Evolutionary conservation across 495 filamentous ascomycete genomes (phyloP).

Genomic region (Trichoderma virens): DNA sequence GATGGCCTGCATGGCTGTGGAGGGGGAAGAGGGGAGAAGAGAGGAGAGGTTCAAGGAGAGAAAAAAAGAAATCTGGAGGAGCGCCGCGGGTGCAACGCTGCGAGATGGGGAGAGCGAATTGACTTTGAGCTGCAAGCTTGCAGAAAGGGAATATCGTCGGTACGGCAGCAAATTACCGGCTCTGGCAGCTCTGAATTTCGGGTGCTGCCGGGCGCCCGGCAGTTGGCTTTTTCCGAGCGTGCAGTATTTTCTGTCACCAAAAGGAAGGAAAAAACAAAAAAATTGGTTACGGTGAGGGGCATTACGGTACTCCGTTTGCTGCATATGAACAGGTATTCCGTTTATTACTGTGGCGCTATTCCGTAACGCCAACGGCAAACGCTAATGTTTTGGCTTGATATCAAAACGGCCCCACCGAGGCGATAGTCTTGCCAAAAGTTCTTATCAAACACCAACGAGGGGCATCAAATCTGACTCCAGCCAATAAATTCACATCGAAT

Average conservation of each 20-base stretch:
- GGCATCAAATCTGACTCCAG: not conserved
- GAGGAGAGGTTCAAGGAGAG: constrained; percentile 1
- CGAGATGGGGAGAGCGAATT: not conserved
- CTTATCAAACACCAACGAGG: constrained; percentile 9
- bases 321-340: too few species aligned
- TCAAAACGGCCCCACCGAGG: not conserved
- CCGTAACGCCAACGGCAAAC: too few species aligned
- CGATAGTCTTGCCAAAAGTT: constrained; percentile 1
- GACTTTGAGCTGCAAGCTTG: constrained; percentile 1
- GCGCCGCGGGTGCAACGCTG: constrained; percentile 5
- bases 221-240: not conserved
- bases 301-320: not conserved
- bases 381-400: too few species aligned
- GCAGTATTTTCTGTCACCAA: not conserved
- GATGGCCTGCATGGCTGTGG: constrained; percentile 36
- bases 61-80: not conserved
- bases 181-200: constrained; percentile 7
- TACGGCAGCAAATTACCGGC: constrained; percentile 6
- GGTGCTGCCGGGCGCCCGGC: constrained; percentile 3
- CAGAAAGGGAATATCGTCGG: not conserved
- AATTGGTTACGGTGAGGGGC: not conserved
- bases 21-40: constrained; percentile 12
- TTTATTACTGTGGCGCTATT: too few species aligned
- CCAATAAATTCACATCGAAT: not conserved
- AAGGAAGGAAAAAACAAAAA: not conserved